Base-by-base conservation (phyloP, 2,329 filamentous ascomycete species). In the Ceratocystis variospora region DNA sequence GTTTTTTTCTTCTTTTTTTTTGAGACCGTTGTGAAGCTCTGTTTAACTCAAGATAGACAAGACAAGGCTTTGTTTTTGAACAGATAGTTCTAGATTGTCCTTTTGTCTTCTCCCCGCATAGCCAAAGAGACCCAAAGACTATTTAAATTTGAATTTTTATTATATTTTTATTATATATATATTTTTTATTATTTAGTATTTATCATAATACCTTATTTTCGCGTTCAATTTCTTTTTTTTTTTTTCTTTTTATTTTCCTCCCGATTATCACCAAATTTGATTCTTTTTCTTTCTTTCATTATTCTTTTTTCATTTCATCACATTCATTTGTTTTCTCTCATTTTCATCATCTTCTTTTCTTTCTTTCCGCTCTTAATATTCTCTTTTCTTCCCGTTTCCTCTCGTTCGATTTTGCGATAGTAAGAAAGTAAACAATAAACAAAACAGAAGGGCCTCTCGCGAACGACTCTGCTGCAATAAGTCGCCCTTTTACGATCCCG, bases 271-370 rank as follows among this genome's bases (percentile, higher is more conserved):
- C 45, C 62, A 63, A 53, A 10, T 62, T 8, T 37, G 8, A 25
- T 50, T 63, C 44, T 50, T 53, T 63, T 53, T 63, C 45, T 62
- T 46, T 63, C 15, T 48, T 48, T 46, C 15, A 31, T 7, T 25
- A 15, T 50, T n/a, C 19, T 50, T 63, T 31, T 50, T 63, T 28
- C 46, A 48, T 66, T 61, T 28, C 50, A 33, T 65, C 44, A 64
- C 44, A 41, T 59, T 55, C 41, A 63, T 62, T 55, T 64, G 61
- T 62, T 64, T 31, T 19, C 7, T 59, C 63, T 59, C 64, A 44
- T 62, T 64, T 65, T 55, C 55, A 41, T 41, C 37, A 61, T 64
- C 31, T 64, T 64, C 45, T 65, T 31, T 45, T 46, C 19, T 53
- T 53, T 44, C n/a, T 28, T 63, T 59, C 41, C 46, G 5, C 25